A percentile compares a stretch with the other conserved stretches of the same genome.
These are phyloP conservation scores for Suillus decipiens DNA, from an alignment of 768 basidiomycete species.

Conservation along the genomic window DNA sequence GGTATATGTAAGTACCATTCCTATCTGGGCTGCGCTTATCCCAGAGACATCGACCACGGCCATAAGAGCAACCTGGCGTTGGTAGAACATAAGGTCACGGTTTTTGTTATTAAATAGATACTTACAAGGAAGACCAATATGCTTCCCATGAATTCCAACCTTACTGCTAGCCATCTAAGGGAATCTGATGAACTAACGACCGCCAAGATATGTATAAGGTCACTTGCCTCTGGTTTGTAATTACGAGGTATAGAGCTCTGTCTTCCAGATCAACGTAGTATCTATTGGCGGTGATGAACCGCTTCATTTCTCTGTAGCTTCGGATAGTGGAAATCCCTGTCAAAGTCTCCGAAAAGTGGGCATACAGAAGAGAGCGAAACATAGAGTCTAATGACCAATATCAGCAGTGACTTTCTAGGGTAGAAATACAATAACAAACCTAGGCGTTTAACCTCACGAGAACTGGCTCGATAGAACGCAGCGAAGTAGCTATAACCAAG, in stretches of 20 bases:
- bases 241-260: slow-evolving; percentile 66
- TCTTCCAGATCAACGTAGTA: slow-evolving; percentile 74
- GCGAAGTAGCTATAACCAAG: slow-evolving; percentile 67
- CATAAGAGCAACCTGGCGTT: slow-evolving; percentile 60
- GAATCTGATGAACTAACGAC: not conserved
- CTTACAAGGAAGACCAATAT: slow-evolving; percentile 56
- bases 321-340: slow-evolving; percentile 72
- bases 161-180: slow-evolving; percentile 65
- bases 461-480: slow-evolving; percentile 67
- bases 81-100: not conserved
- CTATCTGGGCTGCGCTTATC: slow-evolving; percentile 67
- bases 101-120: not conserved
- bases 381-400: slow-evolving; percentile 52
- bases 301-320: slow-evolving; percentile 63
- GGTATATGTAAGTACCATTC: slow-evolving; percentile 69
- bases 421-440: slow-evolving; percentile 23
- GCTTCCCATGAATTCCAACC: slow-evolving; percentile 70
- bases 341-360: slow-evolving; percentile 76
- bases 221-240: slow-evolving; percentile 62
- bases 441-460: slow-evolving; percentile 68
- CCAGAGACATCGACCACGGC: slow-evolving; percentile 55
- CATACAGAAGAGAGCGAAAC: slow-evolving; percentile 72
- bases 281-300: slow-evolving; percentile 67
- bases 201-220: slow-evolving; percentile 3
- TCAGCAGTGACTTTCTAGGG: not conserved